Evolutionary conservation across 2,329 filamentous ascomycete species (phyloP).

Genomic region (Alternaria sp.): DNA sequence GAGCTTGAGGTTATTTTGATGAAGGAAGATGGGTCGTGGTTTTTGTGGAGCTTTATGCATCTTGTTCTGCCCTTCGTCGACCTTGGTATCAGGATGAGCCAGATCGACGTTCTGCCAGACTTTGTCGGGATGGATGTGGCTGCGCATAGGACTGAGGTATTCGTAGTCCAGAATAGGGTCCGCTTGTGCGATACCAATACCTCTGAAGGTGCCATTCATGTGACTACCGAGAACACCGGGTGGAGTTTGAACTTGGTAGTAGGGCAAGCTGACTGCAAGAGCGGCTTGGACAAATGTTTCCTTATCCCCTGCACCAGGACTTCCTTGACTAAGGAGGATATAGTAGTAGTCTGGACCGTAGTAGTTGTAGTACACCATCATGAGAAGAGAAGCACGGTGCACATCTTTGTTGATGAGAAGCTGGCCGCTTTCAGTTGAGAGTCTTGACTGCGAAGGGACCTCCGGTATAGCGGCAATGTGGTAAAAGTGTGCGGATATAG

Average conservation of each 20-base stretch:
- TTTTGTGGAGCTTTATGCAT: constrained; percentile 9
- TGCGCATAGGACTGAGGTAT: constrained; percentile 26
- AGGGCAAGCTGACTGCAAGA: constrained; percentile 52
- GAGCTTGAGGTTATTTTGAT: constrained; percentile 33
- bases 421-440: constrained; percentile 60
- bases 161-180: constrained; percentile 32
- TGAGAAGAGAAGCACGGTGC: constrained; percentile 58
- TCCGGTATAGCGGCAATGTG: constrained; percentile 53
- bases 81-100: not conserved
- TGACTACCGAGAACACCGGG: constrained; percentile 44
- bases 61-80: constrained; percentile 11
- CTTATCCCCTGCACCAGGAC: constrained; percentile 58
- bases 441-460: constrained; percentile 37
- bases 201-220: constrained; percentile 20
- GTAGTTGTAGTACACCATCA: constrained; percentile 65
- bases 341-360: constrained; percentile 64
- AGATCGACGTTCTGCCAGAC: constrained; percentile 21
- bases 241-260: constrained; percentile 52
- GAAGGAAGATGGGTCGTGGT: constrained; percentile 31
- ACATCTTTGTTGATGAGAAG: constrained; percentile 59
- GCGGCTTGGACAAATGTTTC: constrained; percentile 60
- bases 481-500: constrained; percentile 57
- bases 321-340: constrained; percentile 57
- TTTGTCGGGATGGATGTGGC: constrained; percentile 22
- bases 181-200: constrained; percentile 29